A percentile compares a stretch with the other conserved stretches of the same genome.
phyloP scores from a whole-genome alignment of 768 basidiomycete species.

The Trametes maxima region DNA sequence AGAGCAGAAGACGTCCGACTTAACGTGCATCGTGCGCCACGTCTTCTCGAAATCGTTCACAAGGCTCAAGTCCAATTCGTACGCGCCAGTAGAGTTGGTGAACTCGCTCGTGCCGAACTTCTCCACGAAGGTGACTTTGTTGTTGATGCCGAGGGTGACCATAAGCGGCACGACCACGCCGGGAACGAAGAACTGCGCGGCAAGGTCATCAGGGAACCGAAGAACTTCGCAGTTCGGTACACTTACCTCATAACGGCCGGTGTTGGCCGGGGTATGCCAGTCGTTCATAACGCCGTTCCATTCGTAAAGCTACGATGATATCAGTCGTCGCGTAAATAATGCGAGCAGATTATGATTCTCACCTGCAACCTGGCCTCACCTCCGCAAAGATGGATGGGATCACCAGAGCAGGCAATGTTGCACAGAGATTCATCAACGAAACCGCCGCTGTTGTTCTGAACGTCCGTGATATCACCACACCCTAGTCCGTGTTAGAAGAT shows the following conservation, averaged over 20 bases:
- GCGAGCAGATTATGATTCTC: conserved; percentile 36
- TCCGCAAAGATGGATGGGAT: conserved; percentile 71
- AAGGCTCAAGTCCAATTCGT: conserved; percentile 71
- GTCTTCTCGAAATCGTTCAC: conserved; percentile 45
- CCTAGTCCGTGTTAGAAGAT: conserved; percentile 39
- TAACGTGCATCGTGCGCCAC: conserved; percentile 78
- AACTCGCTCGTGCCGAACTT: conserved; percentile 67
- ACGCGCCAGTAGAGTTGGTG: conserved; percentile 72
- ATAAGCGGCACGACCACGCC: conserved; percentile 75
- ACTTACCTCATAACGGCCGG: conserved; percentile 69
- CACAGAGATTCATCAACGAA: conserved; percentile 43
- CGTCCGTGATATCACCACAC: conserved; percentile 69
- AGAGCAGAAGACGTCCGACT: conserved; percentile 82
- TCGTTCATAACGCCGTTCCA: conserved; percentile 45
- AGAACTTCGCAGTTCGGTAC: neutral
- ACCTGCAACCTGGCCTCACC: conserved; percentile 56
- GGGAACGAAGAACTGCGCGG: conserved; percentile 45
- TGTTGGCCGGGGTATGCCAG: conserved; percentile 69
- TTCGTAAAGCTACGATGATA: conserved; percentile 29
- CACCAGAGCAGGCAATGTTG: conserved; percentile 62
- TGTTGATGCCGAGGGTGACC: conserved; percentile 76
- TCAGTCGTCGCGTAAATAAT: neutral
- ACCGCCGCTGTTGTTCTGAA: conserved; percentile 39
- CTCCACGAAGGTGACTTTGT: conserved; percentile 81
- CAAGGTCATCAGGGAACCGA: neutral